A percentile compares a stretch with the other conserved stretches of the same genome.
phyloP scores from a whole-genome alignment of 371 early-diverging fungal species.

The Apophysomyces trapeziformis region DNA sequence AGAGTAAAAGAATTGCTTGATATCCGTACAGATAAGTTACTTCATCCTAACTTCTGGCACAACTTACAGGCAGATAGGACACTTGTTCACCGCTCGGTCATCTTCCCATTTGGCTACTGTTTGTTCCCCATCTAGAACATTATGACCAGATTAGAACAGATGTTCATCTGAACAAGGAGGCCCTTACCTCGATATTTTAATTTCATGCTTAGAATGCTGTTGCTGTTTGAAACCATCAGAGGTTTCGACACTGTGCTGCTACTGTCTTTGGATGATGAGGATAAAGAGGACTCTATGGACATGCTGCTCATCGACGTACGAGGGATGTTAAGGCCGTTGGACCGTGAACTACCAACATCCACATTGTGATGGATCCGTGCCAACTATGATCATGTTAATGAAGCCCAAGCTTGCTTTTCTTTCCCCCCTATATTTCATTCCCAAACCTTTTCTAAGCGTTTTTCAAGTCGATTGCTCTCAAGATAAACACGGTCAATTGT shows the following conservation, averaged over 20 bases:
- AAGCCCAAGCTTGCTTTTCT: background rate
- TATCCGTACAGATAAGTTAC: slow-evolving; percentile 7
- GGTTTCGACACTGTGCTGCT: slow-evolving; percentile 43
- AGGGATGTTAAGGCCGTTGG: slow-evolving; percentile 16
- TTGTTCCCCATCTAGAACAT: slow-evolving; percentile 59
- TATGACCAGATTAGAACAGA: background rate
- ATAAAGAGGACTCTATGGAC: slow-evolving; percentile 35
- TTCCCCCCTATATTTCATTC: too few species aligned
- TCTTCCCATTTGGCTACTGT: slow-evolving; percentile 71
- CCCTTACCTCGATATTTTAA: slow-evolving; percentile 51
- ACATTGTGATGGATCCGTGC: slow-evolving; percentile 44
- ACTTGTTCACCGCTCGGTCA: slow-evolving; percentile 53
- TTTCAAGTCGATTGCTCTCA: slow-evolving; percentile 86
- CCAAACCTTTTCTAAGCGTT: slow-evolving; percentile 78
- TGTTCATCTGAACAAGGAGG: background rate
- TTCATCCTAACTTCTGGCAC: slow-evolving; percentile 7
- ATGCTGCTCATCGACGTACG: slow-evolving; percentile 28
- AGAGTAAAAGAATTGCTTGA: slow-evolving; percentile 46
- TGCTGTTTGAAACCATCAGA: slow-evolving; percentile 40
- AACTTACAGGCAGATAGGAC: slow-evolving; percentile 64
- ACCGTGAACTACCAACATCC: slow-evolving; percentile 24
- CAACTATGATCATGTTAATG: slow-evolving; percentile 20
- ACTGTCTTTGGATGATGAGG: slow-evolving; percentile 42
- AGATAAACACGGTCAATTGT: slow-evolving; percentile 71
- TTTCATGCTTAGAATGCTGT: slow-evolving; percentile 51